Evolutionary conservation across 495 filamentous ascomycete genomes (phyloP).

Genomic region (Aspergillus sclerotiicarbonarius): DNA sequence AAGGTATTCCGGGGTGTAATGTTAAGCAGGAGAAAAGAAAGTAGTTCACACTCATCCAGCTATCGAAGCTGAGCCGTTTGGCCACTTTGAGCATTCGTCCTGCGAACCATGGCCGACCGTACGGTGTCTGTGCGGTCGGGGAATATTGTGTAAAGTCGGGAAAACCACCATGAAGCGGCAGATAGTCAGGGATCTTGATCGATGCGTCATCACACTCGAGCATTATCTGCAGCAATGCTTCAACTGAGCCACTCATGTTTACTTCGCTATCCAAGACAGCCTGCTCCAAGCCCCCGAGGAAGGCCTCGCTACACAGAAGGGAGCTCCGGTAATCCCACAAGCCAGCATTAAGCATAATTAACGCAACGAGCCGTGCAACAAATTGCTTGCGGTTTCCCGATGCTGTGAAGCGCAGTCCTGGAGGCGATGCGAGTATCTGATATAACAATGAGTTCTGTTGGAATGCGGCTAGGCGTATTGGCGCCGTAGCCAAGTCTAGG

Average conservation of each 20-base stretch:
- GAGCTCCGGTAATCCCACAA: constrained; percentile 43
- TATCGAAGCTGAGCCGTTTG: constrained; percentile 32
- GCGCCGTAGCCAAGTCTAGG: constrained; percentile 8
- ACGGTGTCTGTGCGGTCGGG: constrained; percentile 22
- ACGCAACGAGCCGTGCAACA: constrained; percentile 29
- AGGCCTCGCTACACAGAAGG: constrained; percentile 22
- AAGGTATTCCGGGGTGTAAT: constrained; percentile 22
- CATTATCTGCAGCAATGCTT: constrained; percentile 42
- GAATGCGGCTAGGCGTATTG: constrained; percentile 28
- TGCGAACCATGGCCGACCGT: constrained; percentile 39
- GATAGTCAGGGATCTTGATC: not conserved
- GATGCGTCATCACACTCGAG: constrained; percentile 35
- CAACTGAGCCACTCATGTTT: constrained; percentile 34
- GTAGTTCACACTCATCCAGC: constrained; percentile 33
- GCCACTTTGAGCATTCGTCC: constrained; percentile 45
- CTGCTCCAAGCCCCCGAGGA: constrained; percentile 32
- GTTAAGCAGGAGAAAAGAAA: constrained; percentile 38
- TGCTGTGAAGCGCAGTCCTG: constrained; percentile 27
- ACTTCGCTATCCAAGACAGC: constrained; percentile 36
- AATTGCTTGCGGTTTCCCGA: constrained; percentile 39
- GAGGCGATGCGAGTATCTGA: constrained; percentile 32
- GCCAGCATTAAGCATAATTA: constrained; percentile 40
- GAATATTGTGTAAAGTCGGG: constrained; percentile 38
- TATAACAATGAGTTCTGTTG: constrained; percentile 25
- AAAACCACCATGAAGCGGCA: not conserved